Conservation (phyloP, 441 rosid species). For the Euphorbia schlechtendalii region DNA sequence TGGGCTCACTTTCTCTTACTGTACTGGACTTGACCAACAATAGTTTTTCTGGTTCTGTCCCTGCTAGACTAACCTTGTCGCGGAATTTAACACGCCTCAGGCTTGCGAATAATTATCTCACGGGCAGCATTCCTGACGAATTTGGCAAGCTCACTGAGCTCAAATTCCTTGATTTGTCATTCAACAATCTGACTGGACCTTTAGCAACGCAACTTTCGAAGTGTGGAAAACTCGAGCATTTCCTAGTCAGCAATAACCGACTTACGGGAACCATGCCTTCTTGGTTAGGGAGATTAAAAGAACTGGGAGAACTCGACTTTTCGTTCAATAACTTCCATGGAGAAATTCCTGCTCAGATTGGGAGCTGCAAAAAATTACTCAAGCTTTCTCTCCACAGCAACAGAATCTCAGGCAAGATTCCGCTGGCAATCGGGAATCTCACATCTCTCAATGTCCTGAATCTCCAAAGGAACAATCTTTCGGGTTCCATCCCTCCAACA, state of each 20-base stretch:
- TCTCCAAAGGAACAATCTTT: constrained; percentile 60
- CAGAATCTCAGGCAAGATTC: constrained; percentile 54
- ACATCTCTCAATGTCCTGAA: constrained; percentile 65
- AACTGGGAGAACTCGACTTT: constrained; percentile 82
- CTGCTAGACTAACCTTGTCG: constrained; percentile 46
- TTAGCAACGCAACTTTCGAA: constrained; percentile 45
- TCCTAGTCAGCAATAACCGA: constrained; percentile 56
- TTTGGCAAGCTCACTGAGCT: constrained; percentile 55
- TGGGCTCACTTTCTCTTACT: constrained; percentile 50
- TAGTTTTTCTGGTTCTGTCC: constrained; percentile 59
- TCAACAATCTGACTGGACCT: constrained; percentile 55
- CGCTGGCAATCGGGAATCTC: constrained; percentile 62
- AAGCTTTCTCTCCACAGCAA: constrained; percentile 67
- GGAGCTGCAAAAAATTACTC: constrained; percentile 57
- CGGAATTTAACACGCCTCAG: constrained; percentile 61
- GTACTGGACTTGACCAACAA: constrained; percentile 79
- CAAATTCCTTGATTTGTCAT: constrained; percentile 68
- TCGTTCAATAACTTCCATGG: constrained; percentile 65
- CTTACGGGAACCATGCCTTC: constrained; percentile 53
- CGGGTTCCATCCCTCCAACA: constrained; percentile 58
- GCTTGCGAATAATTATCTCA: constrained; percentile 66
- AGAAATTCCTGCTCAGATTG: constrained; percentile 52
- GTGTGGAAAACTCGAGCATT: constrained; percentile 50
- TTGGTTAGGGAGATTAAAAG: constrained; percentile 64
- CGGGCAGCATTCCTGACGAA: constrained; percentile 54